phyloP scores from a whole-genome alignment of 1,284 basidiomycete genomes.

The Coniophora puteana region DNA sequence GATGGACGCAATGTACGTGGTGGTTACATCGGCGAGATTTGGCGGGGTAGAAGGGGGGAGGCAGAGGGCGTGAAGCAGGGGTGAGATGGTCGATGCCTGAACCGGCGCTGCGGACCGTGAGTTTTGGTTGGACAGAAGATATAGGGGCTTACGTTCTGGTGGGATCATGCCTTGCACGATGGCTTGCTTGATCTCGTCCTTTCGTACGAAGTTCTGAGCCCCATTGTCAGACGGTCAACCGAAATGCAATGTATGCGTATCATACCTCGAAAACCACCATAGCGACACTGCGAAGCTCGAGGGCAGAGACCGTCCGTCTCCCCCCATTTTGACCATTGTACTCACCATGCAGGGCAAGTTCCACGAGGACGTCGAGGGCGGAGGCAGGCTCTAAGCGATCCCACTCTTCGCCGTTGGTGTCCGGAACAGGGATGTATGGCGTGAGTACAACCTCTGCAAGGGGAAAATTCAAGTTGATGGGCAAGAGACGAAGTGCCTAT shows the following conservation, averaged over 20 bases:
- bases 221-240: background rate
- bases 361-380: slow-evolving; percentile 73
- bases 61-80: slow-evolving; percentile 62
- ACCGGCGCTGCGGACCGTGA: slow-evolving; percentile 19
- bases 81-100: slow-evolving; percentile 47
- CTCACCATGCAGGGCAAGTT: slow-evolving; percentile 73
- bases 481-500: slow-evolving; percentile 66
- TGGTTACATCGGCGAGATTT: slow-evolving; percentile 48
- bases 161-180: slow-evolving; percentile 69
- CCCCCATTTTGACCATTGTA: slow-evolving; percentile 64
- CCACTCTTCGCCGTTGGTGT: slow-evolving; percentile 86
- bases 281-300: slow-evolving; percentile 65
- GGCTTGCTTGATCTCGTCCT: slow-evolving; percentile 61
- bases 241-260: background rate
- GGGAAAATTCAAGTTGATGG: slow-evolving; percentile 55
- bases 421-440: slow-evolving; percentile 79
- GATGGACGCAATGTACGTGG: slow-evolving; percentile 65
- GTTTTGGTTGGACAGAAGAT: slow-evolving; percentile 5
- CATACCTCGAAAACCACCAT: slow-evolving; percentile 69
- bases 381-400: slow-evolving; percentile 73
- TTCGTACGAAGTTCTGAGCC: slow-evolving; percentile 66
- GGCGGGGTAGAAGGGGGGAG: slow-evolving; percentile 51
- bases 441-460: slow-evolving; percentile 62
- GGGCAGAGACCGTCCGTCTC: slow-evolving; percentile 51
- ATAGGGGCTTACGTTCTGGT: slow-evolving; percentile 34